Evolutionary conservation across 805 yeast species (phyloP).

Genomic region (Candida coquimbonensis): DNA sequence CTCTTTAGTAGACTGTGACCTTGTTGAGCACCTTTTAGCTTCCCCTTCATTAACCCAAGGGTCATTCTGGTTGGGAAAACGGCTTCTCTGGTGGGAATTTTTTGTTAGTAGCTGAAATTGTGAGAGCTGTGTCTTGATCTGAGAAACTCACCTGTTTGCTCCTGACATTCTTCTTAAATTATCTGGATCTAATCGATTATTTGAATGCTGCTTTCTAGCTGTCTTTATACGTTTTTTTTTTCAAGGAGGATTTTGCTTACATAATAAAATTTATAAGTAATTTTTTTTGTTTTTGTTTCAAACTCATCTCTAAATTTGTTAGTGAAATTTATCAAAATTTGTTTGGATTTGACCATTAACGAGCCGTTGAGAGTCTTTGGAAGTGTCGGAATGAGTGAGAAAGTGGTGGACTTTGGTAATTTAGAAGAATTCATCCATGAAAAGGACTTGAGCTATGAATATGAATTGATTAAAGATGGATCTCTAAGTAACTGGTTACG

Average conservation of each 20-base stretch:
- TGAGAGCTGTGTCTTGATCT: not conserved
- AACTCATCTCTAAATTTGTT: too few species aligned
- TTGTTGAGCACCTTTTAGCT: slow-evolving; percentile 94
- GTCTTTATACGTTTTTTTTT: too few species aligned
- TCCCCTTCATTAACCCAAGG: slow-evolving; percentile 87
- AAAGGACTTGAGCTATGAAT: slow-evolving; percentile 38
- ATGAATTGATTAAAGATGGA: slow-evolving; percentile 34
- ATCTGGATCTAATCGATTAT: not conserved
- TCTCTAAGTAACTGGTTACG: slow-evolving; percentile 32
- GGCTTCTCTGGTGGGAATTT: slow-evolving; percentile 59
- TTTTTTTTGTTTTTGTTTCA: too few species aligned
- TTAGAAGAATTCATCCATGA: slow-evolving; percentile 5
- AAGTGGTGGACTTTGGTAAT: not conserved
- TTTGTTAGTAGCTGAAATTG: not conserved
- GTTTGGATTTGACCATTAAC: too few species aligned
- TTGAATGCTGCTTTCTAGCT: not conserved
- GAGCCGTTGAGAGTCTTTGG: too few species aligned
- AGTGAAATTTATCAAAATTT: too few species aligned
- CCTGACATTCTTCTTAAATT: slow-evolving; percentile 12
- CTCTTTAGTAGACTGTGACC: slow-evolving; percentile 92
- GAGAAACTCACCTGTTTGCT: slow-evolving; percentile 17
- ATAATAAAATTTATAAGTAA: too few species aligned
- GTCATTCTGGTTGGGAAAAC: slow-evolving; percentile 99
- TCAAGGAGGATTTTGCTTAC: too few species aligned
- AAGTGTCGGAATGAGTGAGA: not conserved